Evolutionary conservation across 305 asterid genomes (phyloP), one percentile per base, ranked within the genome.

Genomic region (Solanum hybrid): DNA sequence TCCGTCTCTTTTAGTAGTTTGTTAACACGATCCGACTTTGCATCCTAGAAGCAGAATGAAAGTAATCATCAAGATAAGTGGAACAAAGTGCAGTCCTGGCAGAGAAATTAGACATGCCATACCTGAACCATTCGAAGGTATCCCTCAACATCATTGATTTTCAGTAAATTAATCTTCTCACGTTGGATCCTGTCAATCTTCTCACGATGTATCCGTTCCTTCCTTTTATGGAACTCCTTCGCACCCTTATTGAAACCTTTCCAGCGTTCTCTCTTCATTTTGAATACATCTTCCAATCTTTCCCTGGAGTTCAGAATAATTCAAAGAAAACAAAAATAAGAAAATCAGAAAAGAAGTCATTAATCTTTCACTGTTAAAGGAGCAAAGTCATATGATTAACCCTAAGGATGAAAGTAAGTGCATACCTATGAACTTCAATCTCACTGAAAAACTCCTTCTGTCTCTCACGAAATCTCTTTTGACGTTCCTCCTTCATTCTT

Each of bases 41-140:
- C 98, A 93, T 98, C 99, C 99, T 98, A 91, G 87, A 90, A 79
- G 81, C 91, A 89, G 75, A 88, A 91, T 85, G 90, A 87, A 91
- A 88, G 72, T 13, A 76, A 56, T 75, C 29, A 78, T 86, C 56
- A 38, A 87, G 73, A 90, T 36, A 51, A 90, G 82, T 80, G 36
- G 86, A 85, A 76, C 9, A 81, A 80, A 84, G 42, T n/a, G n/a
- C 77, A 32, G 77, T n/a, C 32, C 76, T 19, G 76, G 8, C 32
- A 56, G 45, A 56, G 76, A 56, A 85, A 32, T 51, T 78, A 77
- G 75, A 78, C 75, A 56, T 60, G 19, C 3, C 87, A 78, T 93
- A 96, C 99, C 99, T 98, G 93, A 91, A 96, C 99, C 99, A 98
- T 96, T 91, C 99, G 97, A 90, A 98, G 98, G 92, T 98, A 98